Base-by-base conservation (phyloP, 2,329 filamentous ascomycete genomes). In the Didymella exigua region DNA sequence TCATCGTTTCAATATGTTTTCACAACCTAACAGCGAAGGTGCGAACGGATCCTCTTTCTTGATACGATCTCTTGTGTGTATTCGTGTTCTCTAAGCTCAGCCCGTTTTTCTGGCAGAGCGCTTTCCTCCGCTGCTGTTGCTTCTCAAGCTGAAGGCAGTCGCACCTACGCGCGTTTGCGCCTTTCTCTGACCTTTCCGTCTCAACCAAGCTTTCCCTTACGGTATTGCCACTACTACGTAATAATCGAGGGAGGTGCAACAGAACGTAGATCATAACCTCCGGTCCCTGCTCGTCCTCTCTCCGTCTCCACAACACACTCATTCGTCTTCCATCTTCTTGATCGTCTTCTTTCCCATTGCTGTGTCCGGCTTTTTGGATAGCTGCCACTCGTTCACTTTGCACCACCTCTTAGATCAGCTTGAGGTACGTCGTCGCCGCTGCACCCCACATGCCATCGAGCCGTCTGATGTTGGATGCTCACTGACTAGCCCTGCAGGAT, bases 351-450 rank as follows among this genome's bases (percentile, higher is more conserved):
- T 74, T 69, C 66, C 56, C 69, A 72, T 72, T 71, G 69, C 71
- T 73, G 69, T 61, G 53, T 66, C 65, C 66, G 54, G 66, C 69
- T 70, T 65, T 63, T 74, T 75, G 72, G 71, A 74, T 75, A 75
- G 69, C 69, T 67, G 66, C 62, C 67, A 58, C 63, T 71, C 66
- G 65, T 66, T 69, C 68, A 50, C 62, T 61, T 61, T 63, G 59
- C 56, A 60, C 54, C 37, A 56, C 57, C 52, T 56, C 63, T 67
- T 62, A 56, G 57, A 65, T 63, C 69, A 63, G 61, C 62, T 66
- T 69, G 67, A 67, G 67, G 69, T 70, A 66, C 14, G 67, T 63
- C 51, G 27, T 21, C 24, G 24, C 34, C n/a, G 27, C 21, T 14
- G 10, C 33, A 43, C 27, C 18, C 16, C 5, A 21, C 29, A 11